Percentiles rank a stretch among this genome's conserved stretches.
Conservation (phyloP, 2,329 filamentous ascomycete species). For the Neonectria ditissima region DNA sequence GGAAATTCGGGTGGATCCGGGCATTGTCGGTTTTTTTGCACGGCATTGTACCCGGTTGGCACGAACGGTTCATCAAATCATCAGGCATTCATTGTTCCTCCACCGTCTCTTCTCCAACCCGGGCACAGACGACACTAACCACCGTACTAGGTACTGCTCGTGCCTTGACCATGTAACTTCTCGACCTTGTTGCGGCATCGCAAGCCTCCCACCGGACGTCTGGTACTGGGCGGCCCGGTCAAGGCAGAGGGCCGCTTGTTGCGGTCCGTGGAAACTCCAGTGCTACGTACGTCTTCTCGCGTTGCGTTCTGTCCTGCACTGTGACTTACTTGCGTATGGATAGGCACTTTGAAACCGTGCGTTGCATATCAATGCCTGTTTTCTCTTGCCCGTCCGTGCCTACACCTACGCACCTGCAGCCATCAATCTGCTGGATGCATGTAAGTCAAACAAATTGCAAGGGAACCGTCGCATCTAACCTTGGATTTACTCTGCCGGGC, state of each 20-base stretch:
- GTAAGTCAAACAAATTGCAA: slow-evolving; percentile 14
- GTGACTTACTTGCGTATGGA: too few relatives aligned
- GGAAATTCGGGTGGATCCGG: too few relatives aligned
- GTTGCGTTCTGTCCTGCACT: too few relatives aligned
- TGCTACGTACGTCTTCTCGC: not conserved
- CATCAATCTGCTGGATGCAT: slow-evolving; percentile 28
- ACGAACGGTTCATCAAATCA: slow-evolving; percentile 7
- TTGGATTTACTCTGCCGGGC: slow-evolving; percentile 6
- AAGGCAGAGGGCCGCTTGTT: slow-evolving; percentile 15
- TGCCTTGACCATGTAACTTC: not conserved
- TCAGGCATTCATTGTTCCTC: slow-evolving; percentile 9
- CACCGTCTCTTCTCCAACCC: slow-evolving; percentile 7
- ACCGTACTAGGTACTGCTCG: too few relatives aligned
- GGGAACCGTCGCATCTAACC: slow-evolving; percentile 11
- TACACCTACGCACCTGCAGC: slow-evolving; percentile 15
- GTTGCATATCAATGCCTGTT: slow-evolving; percentile 12
- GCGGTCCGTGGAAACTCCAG: slow-evolving; percentile 16
- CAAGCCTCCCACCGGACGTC: not conserved
- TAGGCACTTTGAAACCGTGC: too few relatives aligned
- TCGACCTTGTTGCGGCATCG: slow-evolving; percentile 12
- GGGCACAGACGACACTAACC: too few relatives aligned
- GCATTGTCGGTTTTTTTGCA: too few relatives aligned
- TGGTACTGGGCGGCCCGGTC: not conserved
- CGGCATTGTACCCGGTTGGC: too few relatives aligned
- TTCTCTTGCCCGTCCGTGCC: slow-evolving; percentile 18